These are phyloP conservation scores for Discostella stelligeroides DNA, from an alignment of 108 stramenopile species.

Conservation along the genomic window DNA sequence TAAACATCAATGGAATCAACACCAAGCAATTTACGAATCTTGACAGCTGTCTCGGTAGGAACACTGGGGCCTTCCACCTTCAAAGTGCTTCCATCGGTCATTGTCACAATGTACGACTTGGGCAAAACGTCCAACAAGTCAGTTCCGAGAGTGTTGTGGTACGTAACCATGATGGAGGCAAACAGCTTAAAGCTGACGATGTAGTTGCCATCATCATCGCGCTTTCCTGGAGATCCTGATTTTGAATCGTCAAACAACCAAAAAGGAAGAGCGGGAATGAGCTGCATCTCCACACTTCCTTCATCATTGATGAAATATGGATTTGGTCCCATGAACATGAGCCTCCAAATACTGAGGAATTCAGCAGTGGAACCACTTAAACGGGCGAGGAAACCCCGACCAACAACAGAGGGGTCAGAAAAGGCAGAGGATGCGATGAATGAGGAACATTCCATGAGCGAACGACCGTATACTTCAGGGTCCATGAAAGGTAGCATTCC, in stretches of 20 bases:
- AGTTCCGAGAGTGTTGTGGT: slow-evolving; percentile 85
- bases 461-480: slow-evolving; percentile 88
- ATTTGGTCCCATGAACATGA: slow-evolving; percentile 91
- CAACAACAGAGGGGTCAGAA: slow-evolving; percentile 83
- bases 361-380: slow-evolving; percentile 96
- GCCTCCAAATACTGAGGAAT: slow-evolving; percentile 93
- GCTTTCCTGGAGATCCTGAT: slow-evolving; percentile 46
- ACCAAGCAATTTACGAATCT: slow-evolving; percentile 70
- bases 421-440: slow-evolving; percentile 93
- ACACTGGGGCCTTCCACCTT: slow-evolving; percentile 65
- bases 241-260: slow-evolving; percentile 88
- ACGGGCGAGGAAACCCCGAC: slow-evolving; percentile 91
- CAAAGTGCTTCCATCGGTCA: slow-evolving; percentile 70
- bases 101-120: slow-evolving; percentile 74
- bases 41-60: slow-evolving; percentile 66
- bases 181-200: slow-evolving; percentile 90
- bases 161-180: slow-evolving; percentile 85
- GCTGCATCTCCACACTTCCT: slow-evolving; percentile 75
- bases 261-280: slow-evolving; percentile 87
- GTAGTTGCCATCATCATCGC: slow-evolving; percentile 81
- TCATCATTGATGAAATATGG: slow-evolving; percentile 76
- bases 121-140: slow-evolving; percentile 78
- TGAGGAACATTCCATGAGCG: slow-evolving; percentile 92
- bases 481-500: slow-evolving; percentile 95
- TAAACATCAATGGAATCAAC: slow-evolving; percentile 84